These are phyloP conservation scores for Leucosporidium creatinivorum DNA, from an alignment of 768 basidiomycete species.

Conservation along the genomic window DNA sequence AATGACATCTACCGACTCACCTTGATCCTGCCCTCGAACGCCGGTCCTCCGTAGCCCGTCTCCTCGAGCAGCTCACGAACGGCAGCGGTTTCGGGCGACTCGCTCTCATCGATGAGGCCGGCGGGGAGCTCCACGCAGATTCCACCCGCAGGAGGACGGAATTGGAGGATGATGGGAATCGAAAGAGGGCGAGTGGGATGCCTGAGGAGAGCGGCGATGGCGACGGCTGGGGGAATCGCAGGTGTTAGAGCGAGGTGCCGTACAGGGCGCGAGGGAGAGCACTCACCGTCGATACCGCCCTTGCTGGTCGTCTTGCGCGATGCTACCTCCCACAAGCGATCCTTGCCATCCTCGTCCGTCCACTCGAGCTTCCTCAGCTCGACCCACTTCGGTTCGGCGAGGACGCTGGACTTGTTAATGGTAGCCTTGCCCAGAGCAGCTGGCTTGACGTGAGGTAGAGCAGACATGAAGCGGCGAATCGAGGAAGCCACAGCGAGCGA, in stretches of 20 bases:
- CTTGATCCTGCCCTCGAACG: slow-evolving; percentile 44
- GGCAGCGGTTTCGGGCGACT: slow-evolving; percentile 71
- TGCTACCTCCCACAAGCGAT: slow-evolving; percentile 85
- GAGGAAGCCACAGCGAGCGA: too few species aligned
- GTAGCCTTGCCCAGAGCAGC: neutral
- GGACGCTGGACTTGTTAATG: neutral
- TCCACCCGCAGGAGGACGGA: slow-evolving; percentile 64
- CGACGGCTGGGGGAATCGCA: slow-evolving; percentile 55
- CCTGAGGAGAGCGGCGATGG: slow-evolving; percentile 69
- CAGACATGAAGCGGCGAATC: too few species aligned
- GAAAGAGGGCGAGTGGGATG: slow-evolving; percentile 50
- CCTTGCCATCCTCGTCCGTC: slow-evolving; percentile 65
- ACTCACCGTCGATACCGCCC: slow-evolving; percentile 58
- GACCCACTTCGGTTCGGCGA: slow-evolving; percentile 52
- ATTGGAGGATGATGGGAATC: slow-evolving; percentile 67
- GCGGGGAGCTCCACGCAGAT: slow-evolving; percentile 53
- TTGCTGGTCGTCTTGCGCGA: slow-evolving; percentile 69
- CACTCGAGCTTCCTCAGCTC: slow-evolving; percentile 74
- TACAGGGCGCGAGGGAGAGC: slow-evolving; percentile 47
- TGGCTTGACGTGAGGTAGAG: neutral
- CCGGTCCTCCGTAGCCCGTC: slow-evolving; percentile 64
- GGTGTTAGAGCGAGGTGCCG: neutral
- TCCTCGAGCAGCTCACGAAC: slow-evolving; percentile 87
- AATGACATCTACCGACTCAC: too few species aligned
- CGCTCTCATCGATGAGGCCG: slow-evolving; percentile 74